These are phyloP conservation scores for Colletotrichum musae DNA, from an alignment of 2,329 filamentous ascomycete genomes.

Conservation along the genomic window DNA sequence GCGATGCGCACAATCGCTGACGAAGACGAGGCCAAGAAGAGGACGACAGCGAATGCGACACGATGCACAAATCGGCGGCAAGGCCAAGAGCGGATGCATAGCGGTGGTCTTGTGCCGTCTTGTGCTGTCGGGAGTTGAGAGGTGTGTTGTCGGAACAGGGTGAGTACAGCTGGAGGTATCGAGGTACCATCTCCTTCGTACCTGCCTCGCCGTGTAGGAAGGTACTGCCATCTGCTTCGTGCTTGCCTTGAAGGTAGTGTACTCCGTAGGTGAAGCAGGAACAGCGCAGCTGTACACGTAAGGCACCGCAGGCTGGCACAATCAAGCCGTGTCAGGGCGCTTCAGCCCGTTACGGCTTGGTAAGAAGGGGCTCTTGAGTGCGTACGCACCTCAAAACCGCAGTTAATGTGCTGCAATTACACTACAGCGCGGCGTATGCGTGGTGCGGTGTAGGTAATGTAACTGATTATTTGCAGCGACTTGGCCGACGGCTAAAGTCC, in stretches of 20 bases:
- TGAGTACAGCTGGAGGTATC: too few relatives aligned
- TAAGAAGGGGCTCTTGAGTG: background rate
- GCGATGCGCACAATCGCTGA: constrained; percentile 7
- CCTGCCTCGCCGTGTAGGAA: too few relatives aligned
- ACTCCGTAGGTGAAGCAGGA: too few relatives aligned
- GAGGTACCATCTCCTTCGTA: too few relatives aligned
- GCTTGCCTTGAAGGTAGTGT: too few relatives aligned
- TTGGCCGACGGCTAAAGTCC: too few relatives aligned
- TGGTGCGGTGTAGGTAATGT: background rate
- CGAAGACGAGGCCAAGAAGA: constrained; percentile 19
- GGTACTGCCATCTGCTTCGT: too few relatives aligned
- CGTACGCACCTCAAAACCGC: background rate
- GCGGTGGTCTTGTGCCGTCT: background rate
- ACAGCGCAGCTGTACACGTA: background rate
- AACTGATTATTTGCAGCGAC: too few relatives aligned
- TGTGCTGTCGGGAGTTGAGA: constrained; percentile 2
- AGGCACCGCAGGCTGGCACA: constrained; percentile 3
- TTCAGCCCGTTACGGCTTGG: background rate
- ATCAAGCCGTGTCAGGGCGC: background rate
- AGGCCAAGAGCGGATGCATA: constrained; percentile 3
- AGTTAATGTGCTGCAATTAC: too few relatives aligned
- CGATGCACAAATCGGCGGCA: constrained; percentile 4
- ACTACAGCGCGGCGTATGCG: too few relatives aligned
- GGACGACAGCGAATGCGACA: constrained; percentile 18
- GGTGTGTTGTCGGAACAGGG: background rate